Evolutionary conservation across 441 rosid species (phyloP).

Genomic region (Biscutella auriculata): DNA sequence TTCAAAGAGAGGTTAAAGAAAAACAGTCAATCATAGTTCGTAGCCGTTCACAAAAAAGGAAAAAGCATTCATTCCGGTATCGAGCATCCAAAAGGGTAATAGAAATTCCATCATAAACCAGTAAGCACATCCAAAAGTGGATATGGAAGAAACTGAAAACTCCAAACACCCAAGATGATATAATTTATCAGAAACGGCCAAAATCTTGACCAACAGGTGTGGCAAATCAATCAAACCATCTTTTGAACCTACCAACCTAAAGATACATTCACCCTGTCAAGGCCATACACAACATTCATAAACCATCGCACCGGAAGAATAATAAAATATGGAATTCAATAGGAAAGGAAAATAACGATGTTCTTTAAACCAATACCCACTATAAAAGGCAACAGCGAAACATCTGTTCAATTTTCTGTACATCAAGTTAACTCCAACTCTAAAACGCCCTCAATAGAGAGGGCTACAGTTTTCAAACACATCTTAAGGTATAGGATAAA

Average conservation of each 20-base stretch:
- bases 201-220: conserved; percentile 3
- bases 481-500: conserved; percentile 41
- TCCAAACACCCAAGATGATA: conserved; percentile 3
- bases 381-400: conserved; percentile 24
- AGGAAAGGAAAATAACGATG: conserved; percentile 23
- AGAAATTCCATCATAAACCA: conserved; percentile 8
- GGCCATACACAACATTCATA: conserved; percentile 21
- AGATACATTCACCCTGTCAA: conserved; percentile 23
- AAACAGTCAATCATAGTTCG: conserved; percentile 3
- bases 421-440: conserved; percentile 42
- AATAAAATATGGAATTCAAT: conserved; percentile 13
- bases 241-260: conserved; percentile 26
- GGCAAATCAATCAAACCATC: conserved; percentile 8
- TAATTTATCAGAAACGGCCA: background rate
- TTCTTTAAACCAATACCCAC: conserved; percentile 33
- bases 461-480: conserved; percentile 42
- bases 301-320: conserved; percentile 19
- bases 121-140: background rate
- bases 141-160: background rate
- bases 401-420: conserved; percentile 30
- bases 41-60: background rate
- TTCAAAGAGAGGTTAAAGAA: conserved; percentile 15
- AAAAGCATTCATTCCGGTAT: conserved; percentile 3
- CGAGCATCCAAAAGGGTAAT: conserved; percentile 5
- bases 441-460: conserved; percentile 32